These are phyloP conservation scores for Phoenix roebelenii DNA, from an alignment of 176 grass and related monocot genomes.

Conservation along the genomic window DNA sequence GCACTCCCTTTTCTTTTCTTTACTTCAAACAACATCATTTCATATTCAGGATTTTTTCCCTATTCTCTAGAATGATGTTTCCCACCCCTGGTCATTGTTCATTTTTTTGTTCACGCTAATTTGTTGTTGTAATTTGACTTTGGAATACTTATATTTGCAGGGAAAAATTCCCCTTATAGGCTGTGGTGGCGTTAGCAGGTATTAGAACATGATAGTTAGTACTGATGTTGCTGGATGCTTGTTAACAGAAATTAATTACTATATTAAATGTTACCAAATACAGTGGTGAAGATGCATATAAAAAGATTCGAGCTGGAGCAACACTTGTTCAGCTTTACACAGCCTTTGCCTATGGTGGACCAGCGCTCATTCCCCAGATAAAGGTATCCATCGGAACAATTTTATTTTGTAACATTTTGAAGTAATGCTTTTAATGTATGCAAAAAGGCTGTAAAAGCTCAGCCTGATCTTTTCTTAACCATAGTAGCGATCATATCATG, in stretches of 20 bases:
- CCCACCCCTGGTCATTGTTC: too few relatives aligned
- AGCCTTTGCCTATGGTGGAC: conserved; percentile 79
- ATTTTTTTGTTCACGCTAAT: too few relatives aligned
- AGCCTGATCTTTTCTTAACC: too few relatives aligned
- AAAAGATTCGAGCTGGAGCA: conserved; percentile 90
- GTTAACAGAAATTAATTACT: too few relatives aligned
- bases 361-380: conserved; percentile 86
- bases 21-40: too few relatives aligned
- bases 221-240: too few relatives aligned
- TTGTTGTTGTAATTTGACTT: too few relatives aligned
- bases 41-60: too few relatives aligned
- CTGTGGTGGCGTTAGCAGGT: conserved; percentile 90
- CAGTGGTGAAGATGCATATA: conserved; percentile 96
- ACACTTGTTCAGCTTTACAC: conserved; percentile 95
- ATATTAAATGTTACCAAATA: neutral
- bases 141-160: conserved; percentile 27
- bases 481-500: too few relatives aligned
- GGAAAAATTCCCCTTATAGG: conserved; percentile 90
- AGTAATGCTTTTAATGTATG: neutral
- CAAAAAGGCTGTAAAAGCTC: too few relatives aligned
- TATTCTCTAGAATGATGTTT: too few relatives aligned
- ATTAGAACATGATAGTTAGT: conserved; percentile 1
- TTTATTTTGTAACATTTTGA: conserved; percentile 4
- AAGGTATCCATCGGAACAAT: conserved; percentile 41
- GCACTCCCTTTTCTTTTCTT: too few relatives aligned